Base-by-base conservation (phyloP, 345 rosid genomes). In the Rhizophora apiculata region DNA sequence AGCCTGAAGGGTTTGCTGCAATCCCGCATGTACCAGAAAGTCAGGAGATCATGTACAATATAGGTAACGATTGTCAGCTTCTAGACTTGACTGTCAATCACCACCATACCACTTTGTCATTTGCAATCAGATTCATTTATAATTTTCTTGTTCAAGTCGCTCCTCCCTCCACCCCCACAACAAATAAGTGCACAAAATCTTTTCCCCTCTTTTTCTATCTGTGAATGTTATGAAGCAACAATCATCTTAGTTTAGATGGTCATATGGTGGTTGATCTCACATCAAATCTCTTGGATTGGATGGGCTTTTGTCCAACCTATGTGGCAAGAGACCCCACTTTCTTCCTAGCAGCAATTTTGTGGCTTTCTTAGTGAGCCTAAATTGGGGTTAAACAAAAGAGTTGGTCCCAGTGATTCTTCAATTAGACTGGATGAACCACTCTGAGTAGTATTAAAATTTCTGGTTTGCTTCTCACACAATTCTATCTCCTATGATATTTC, bases 1-100 rank as follows among this genome's bases (percentile, higher is more conserved):
- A 94, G 72, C 88, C 97, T 16, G 93, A 89, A 79, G 93, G 96
- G 27, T 67, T 95, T 64, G 96, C 92, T 60, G 96, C 96, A 63
- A 84, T 85, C 56, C 87, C 80, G 29, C 68, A 86, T 55, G 72
- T 81, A 18, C 63, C 73, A 26, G 96, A 95, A 76, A 76, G 86
- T 64, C 57, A 85, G 60, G 77, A 37, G 64, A 72, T 92, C 76
- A 76, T 85, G 62, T 95, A 88, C 74, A 92, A 95, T 66, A 88
- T 91, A 79, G 93, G 97, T 87, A 88, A 76, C 22, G 7, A 19
- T n/a, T 60, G 3, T 34, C 37, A 54, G 52, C 51, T 60, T 59
- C 9, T 60, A 55, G 57, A 57, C 32, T 57, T 48, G 29, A 48
- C 34, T 48, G 37, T 30, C 34, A 39, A 34, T 30, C 26, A 22